Base-by-base conservation (phyloP, 2,329 filamentous ascomycete species). In the Colletotrichum cordylinicola region DNA sequence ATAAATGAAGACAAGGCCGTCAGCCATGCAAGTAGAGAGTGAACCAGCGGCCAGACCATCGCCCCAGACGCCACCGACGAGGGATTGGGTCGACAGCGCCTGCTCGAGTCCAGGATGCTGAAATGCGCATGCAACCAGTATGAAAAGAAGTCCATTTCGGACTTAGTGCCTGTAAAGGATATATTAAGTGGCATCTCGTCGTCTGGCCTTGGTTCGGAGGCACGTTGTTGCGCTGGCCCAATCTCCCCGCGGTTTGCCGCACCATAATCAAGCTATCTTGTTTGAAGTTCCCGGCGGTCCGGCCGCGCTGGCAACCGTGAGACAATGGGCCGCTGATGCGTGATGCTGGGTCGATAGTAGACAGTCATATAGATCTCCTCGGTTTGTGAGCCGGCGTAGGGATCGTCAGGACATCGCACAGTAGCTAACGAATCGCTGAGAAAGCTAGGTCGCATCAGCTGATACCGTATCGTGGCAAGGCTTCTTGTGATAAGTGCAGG, bases 311-410 rank as follows among this genome's bases (percentile, higher is more conserved):
- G 39, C 6, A 60, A 65, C 58, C 55, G 33, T 27, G 72, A 62
- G 39, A 48, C 24, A 72, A 69, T 52, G 74, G 24, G 27, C 18
- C 18, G 35, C 43, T 48, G 70, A 62, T 55, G 27, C 65, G 31
- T 64, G 35, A 76, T 74, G 64, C 70, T 62, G 31, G 70, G 27
- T 61, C 70, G 31, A 73, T 74, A 74, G 37, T 33, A 68, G 33
- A 61, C 33, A 37, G 65, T 74, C 24, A 60, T 76, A 76, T 74
- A 74, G 74, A 76, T 76, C 43, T 56, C 35, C 64, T 76, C 74
- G 74, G 74, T 65, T 48, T 60, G 48, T 48, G 74, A 76, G 70
- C 74, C 70, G 74, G 58, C 24, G 70, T 62, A 31, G 60, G 37
- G 70, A 74, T 74, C 58, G 52, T 58, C 74, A 76, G 64, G 55